phyloP scores from a whole-genome alignment of 2,329 filamentous ascomycete species.

The Aspergillus novofumigatus region DNA sequence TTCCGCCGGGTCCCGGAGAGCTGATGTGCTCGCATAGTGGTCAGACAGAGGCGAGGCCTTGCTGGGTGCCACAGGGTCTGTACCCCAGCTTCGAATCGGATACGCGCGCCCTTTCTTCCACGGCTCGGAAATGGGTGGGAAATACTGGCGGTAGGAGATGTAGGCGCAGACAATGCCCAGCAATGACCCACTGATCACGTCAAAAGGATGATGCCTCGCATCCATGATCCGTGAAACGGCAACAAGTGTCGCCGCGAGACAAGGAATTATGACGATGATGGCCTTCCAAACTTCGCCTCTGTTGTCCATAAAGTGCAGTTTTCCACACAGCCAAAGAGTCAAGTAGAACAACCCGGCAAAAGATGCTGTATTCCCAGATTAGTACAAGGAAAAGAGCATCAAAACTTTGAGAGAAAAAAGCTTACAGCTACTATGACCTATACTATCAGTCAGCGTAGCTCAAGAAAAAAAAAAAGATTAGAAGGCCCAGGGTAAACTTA shows the following conservation, averaged over 20 bases:
- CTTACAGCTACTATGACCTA: constrained; percentile 22
- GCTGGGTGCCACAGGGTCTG: constrained; percentile 33
- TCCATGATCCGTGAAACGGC: constrained; percentile 59
- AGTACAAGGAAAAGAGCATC: not conserved
- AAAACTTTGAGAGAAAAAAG: not conserved
- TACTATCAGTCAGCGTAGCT: constrained; percentile 13
- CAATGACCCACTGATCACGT: constrained; percentile 53
- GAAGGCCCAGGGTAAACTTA: constrained; percentile 11
- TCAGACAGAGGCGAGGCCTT: constrained; percentile 2
- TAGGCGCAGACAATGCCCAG: constrained; percentile 52
- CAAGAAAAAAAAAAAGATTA: not conserved
- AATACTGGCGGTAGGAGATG: constrained; percentile 56
- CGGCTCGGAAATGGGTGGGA: constrained; percentile 52
- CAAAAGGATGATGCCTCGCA: constrained; percentile 58
- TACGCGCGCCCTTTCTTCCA: constrained; percentile 58
- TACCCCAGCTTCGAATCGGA: constrained; percentile 56
- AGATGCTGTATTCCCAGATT: constrained; percentile 40
- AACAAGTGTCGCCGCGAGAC: constrained; percentile 52
- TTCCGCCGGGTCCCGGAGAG: constrained; percentile 31
- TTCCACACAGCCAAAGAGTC: constrained; percentile 57
- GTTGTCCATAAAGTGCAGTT: constrained; percentile 57
- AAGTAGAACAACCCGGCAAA: constrained; percentile 58
- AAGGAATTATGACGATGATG: constrained; percentile 51
- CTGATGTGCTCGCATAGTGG: constrained; percentile 17
- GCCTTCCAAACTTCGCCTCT: constrained; percentile 59